Evolutionary conservation across 306 rosid species (phyloP).

Genomic region (Sindora glabra): DNA sequence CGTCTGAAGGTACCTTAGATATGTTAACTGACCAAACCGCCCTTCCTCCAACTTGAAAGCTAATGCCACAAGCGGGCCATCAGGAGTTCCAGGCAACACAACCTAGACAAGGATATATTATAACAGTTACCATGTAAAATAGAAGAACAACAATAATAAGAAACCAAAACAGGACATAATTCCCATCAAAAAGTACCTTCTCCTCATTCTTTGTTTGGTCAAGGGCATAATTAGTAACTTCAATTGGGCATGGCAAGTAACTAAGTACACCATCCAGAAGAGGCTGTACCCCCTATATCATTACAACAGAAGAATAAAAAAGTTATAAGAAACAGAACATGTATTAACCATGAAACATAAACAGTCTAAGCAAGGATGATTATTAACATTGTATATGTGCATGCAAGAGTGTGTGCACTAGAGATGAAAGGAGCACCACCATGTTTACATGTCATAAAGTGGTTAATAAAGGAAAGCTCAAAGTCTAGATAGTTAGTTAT

Average conservation of each 20-base stretch:
- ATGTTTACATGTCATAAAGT: too few relatives aligned
- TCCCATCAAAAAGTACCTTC: conserved; percentile 46
- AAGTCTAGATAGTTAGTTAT: not conserved
- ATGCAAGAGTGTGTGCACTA: too few relatives aligned
- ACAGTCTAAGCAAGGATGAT: too few relatives aligned
- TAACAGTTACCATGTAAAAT: conserved; percentile 3
- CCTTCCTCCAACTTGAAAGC: conserved; percentile 99
- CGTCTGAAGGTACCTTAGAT: conserved; percentile 58
- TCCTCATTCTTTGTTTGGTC: conserved; percentile 85
- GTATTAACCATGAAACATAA: not conserved
- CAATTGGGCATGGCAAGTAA: conserved; percentile 92
- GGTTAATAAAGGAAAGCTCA: too few relatives aligned
- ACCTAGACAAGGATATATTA: conserved; percentile 38
- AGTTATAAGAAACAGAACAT: conserved; percentile 4
- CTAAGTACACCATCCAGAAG: conserved; percentile 81
- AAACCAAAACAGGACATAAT: conserved; percentile 3
- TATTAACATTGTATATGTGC: too few relatives aligned
- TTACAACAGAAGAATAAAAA: conserved; percentile 18
- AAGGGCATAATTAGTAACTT: conserved; percentile 84
- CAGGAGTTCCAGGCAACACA: conserved; percentile 63
- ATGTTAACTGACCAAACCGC: conserved; percentile 88
- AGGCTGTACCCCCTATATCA: conserved; percentile 90
- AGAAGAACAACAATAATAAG: conserved; percentile 10
- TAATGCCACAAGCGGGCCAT: conserved; percentile 94
- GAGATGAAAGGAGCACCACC: too few relatives aligned